phyloP scores from a whole-genome alignment of 1,284 basidiomycete species.

The Microstroma glucosiphilum region DNA sequence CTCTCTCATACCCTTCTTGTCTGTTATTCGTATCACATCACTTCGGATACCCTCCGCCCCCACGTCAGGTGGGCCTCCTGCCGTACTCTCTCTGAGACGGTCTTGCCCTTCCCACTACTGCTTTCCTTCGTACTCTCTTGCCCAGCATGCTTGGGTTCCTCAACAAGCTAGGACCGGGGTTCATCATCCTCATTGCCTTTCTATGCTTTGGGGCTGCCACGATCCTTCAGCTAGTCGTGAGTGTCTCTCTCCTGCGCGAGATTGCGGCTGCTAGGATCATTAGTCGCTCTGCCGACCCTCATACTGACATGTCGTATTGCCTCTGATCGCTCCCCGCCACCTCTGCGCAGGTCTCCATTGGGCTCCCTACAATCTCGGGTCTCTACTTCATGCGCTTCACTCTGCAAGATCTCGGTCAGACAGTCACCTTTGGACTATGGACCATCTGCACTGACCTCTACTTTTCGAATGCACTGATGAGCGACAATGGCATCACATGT shows the following conservation, averaged over 20 bases:
- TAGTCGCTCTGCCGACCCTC: too few relatives aligned
- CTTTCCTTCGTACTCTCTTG: not conserved
- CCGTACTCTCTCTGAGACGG: too few relatives aligned
- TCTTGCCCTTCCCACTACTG: too few relatives aligned
- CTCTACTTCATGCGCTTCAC: constrained; percentile 5
- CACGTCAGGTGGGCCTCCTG: too few relatives aligned
- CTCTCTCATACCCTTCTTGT: too few relatives aligned
- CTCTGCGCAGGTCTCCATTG: not conserved
- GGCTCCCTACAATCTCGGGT: not conserved
- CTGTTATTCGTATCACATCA: too few relatives aligned
- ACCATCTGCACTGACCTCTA: constrained; percentile 1
- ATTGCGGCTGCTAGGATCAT: too few relatives aligned
- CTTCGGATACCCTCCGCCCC: too few relatives aligned
- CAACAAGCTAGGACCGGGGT: constrained; percentile 1
- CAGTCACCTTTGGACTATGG: not conserved
- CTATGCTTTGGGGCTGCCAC: not conserved
- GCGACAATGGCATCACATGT: not conserved
- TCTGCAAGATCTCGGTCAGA: not conserved
- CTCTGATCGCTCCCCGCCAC: too few relatives aligned
- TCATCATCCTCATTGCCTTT: constrained; percentile 1
- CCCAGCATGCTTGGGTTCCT: not conserved
- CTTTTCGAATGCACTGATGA: not conserved
- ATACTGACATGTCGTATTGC: too few relatives aligned
- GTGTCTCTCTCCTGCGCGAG: too few relatives aligned
- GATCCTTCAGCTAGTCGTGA: constrained; percentile 1